These are phyloP conservation scores for Rubia yunnanensis DNA, from an alignment of 257 asterid genomes.

Conservation along the genomic window DNA sequence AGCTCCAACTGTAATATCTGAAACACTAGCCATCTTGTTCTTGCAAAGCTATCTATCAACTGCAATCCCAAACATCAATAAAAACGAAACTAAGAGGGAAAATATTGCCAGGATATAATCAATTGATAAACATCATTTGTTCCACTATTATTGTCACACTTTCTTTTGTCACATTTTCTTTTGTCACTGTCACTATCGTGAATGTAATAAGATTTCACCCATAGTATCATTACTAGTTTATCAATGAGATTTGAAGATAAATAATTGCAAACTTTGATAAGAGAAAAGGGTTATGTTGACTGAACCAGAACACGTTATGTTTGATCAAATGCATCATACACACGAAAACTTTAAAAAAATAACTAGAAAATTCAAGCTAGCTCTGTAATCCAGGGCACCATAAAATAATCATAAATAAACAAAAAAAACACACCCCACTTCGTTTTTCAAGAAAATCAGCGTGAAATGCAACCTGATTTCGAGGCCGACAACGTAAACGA, in stretches of 20 bases:
- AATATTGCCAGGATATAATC: neutral
- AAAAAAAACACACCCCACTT: neutral
- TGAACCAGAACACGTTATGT: neutral
- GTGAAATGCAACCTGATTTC: neutral
- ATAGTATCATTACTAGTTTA: too few species aligned
- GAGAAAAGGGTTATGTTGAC: neutral
- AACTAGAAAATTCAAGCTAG: neutral
- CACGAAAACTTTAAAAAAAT: neutral
- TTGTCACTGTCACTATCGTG: too few species aligned
- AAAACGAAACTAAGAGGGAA: conserved; percentile 1
- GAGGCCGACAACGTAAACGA: neutral
- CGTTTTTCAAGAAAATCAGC: neutral
- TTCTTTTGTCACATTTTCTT: neutral
- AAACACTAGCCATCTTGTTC: conserved; percentile 52
- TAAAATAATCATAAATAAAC: neutral
- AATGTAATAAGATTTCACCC: too few species aligned
- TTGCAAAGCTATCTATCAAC: conserved; percentile 23
- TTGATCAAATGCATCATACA: neutral
- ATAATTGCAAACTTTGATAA: too few species aligned
- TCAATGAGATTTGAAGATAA: too few species aligned
- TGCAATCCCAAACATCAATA: conserved; percentile 11
- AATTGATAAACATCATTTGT: neutral
- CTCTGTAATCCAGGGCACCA: neutral
- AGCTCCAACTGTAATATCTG: conserved; percentile 65
- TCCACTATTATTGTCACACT: neutral